These are phyloP conservation scores for Waltiozyma sp. DNA, from an alignment of 1,139 yeast species.

Conservation along the genomic window DNA sequence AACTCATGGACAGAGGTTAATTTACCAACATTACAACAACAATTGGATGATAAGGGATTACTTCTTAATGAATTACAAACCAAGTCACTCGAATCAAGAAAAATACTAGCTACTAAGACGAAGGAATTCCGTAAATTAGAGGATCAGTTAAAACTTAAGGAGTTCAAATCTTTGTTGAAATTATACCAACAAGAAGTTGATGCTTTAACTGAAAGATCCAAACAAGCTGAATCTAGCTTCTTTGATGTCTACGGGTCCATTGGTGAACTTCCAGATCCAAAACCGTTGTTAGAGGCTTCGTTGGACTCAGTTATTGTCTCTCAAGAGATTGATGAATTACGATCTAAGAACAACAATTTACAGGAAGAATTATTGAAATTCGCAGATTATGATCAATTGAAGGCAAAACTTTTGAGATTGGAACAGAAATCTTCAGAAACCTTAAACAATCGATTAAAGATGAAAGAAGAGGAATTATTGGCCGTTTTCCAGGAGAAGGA, in stretches of 20 bases:
- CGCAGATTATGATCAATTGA: slow-evolving; percentile 74
- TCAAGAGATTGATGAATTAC: slow-evolving; percentile 41
- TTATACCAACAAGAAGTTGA: slow-evolving; percentile 86
- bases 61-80: slow-evolving; percentile 65
- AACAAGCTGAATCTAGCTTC: slow-evolving; percentile 61
- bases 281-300: slow-evolving; percentile 65
- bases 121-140: slow-evolving; percentile 68
- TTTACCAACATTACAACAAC: slow-evolving; percentile 54
- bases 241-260: slow-evolving; percentile 64
- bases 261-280: slow-evolving; percentile 91
- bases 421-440: slow-evolving; percentile 51
- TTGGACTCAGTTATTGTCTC: slow-evolving; percentile 54
- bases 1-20: slow-evolving; percentile 71
- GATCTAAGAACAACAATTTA: slow-evolving; percentile 42
- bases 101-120: slow-evolving; percentile 68
- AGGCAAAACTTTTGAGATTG: slow-evolving; percentile 43
- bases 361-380: slow-evolving; percentile 50
- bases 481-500: slow-evolving; percentile 54
- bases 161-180: slow-evolving; percentile 61
- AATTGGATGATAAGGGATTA: slow-evolving; percentile 65
- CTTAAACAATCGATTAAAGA: slow-evolving; percentile 31
- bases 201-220: slow-evolving; percentile 64
- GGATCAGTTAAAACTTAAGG: slow-evolving; percentile 52
- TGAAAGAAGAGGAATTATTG: slow-evolving; percentile 53
- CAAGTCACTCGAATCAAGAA: slow-evolving; percentile 55